Base-by-base conservation (phyloP, 352 stramenopile genomes). In the Phytophthora litchii region DNA sequence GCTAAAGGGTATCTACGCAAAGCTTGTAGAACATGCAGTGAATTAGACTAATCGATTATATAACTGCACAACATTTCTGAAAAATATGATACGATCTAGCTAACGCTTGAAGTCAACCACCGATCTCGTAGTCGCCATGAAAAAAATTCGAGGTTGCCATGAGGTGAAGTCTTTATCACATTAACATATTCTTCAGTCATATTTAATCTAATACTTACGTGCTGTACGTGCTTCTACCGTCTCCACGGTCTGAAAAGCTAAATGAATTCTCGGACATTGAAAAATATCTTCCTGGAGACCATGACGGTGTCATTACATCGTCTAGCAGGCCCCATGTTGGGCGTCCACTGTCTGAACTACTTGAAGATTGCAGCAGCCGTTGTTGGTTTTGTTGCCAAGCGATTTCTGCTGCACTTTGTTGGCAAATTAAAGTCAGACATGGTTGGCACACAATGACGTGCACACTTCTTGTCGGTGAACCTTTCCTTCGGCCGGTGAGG, bases 1-100 rank as follows among this genome's bases (percentile, higher is more conserved):
- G 13, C 27, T 57, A 0, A 66, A 68, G 14, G 72, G 72, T 0
- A 65, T 76, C 7, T 80, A 80, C 47, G 54, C 64, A 3, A 68
- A 57, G 14, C 60, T 83, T 2, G 71, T 79, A 1, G 59, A 66
- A 12, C 45, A 60, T 7, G 51, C 60, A 7, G 58, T 56, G 1
- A 55, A 67, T 29, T 67, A 59, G 53, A 41, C 14, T 32, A 5
- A 27, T 4, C 19, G 16, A 27, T 19, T n/a, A 32, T 17, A 32
- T 47, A 11, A n/a, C 14, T 42, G n/a, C 35, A 41, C 35, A 16
- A 27, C 23, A 27, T n/a, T 27, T 27, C 23, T 27, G 23, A 27
- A 27, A 5, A 5, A 27, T 27, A n/a, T n/a, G n/a, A n/a, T n/a
- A n/a, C n/a, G n/a, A 27, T 27, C 23, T 27, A 27, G 23, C 23